Evolutionary conservation across 345 rosid genomes (phyloP).

Genomic region (Syzygium aromaticum): DNA sequence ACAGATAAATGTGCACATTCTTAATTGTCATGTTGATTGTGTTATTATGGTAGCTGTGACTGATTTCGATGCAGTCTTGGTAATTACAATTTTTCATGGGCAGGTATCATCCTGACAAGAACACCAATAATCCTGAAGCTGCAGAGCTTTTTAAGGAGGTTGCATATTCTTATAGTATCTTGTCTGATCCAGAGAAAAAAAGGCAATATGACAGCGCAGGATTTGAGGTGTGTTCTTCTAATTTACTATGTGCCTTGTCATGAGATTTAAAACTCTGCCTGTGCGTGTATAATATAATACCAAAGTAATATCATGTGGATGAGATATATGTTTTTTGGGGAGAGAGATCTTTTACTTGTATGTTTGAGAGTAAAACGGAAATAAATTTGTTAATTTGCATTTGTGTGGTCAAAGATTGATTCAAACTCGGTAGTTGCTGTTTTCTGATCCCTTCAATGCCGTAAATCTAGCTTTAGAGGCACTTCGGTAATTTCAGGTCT

Average conservation of each 20-base stretch:
- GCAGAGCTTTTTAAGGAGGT: conserved; percentile 94
- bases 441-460: background rate
- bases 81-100: background rate
- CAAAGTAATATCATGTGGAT: background rate
- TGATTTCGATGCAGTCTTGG: background rate
- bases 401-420: background rate
- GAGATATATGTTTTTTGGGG: background rate
- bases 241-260: background rate
- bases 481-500: background rate
- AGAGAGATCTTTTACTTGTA: background rate
- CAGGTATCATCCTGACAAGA: conserved; percentile 99
- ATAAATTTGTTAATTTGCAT: background rate
- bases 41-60: background rate
- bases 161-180: conserved; percentile 94
- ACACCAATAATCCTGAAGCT: conserved; percentile 90
- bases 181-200: conserved; percentile 97
- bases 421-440: background rate
- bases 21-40: background rate
- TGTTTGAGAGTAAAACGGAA: background rate
- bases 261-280: background rate
- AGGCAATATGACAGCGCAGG: conserved; percentile 96
- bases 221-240: conserved; percentile 57
- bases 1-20: background rate
- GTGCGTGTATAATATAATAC: background rate
- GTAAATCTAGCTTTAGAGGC: background rate